Base-by-base conservation (phyloP, 495 filamentous ascomycete genomes). In the Halenospora varia region DNA sequence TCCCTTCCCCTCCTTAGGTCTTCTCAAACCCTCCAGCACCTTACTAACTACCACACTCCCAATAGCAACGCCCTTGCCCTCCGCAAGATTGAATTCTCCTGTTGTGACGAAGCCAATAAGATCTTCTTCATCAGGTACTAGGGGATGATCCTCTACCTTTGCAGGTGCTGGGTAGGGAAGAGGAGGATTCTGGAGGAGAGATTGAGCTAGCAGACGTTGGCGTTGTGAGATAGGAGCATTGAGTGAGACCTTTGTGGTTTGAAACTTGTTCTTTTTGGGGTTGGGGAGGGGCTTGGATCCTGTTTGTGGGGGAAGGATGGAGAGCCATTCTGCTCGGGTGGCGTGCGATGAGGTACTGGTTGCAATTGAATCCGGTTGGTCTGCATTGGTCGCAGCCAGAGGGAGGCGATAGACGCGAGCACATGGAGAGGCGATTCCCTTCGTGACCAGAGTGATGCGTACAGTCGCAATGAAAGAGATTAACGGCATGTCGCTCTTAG, bases 31-130 rank as follows among this genome's bases (percentile, higher is more conserved):
- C 26, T 71, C 71, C 10, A 77, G 53, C 22, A 87, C 82, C 71
- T 81, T 88, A 2, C 66, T 72, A 2, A 92, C 71, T 2, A 81
- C 71, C 19, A 97, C 70, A 17, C 79, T 85, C 0, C 89, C 94
- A 56, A 98, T 77, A 0, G 86, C 92, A 20, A 85, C 85, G 0
- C 84, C 86, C 64, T 78, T 79, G 1, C 93, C 94, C 56, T 91
- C 82, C 4, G 82, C 84, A 2, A 97, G 76, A 61, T 88, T 88
- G 61, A 87, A 96, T 50, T 88, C 87, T 1, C 93, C 94, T 1
- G 86, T 88, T 20, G 91, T 96, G 19, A 97, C 85, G 67, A 96
- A 98, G 0, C 94, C 94, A 40, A 98, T 88, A 25, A 97, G 74
- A 65, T 96, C 90, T 13, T 81, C 77, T 58, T 88, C 88, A 1